Evolutionary conservation across 2,329 filamentous ascomycete genomes (phyloP), one percentile per base, ranked within the genome.

Genomic region (Emmonsiellopsis sp.): DNA sequence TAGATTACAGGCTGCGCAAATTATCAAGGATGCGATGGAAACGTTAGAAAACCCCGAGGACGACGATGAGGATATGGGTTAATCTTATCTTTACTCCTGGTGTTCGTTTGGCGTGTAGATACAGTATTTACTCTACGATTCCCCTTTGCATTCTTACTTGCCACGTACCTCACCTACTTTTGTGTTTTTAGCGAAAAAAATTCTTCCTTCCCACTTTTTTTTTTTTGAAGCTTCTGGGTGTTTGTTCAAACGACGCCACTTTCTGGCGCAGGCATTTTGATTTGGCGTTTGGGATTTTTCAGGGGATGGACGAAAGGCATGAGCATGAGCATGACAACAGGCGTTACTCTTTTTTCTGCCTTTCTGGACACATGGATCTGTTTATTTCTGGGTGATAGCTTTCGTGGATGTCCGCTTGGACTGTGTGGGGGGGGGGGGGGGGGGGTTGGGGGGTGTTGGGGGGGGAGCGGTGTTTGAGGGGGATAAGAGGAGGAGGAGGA

Each of bases 1-100:
- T 13, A 20, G 42, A 55, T 26, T 53, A 40, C 60, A 95, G 91
- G 89, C 92, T 62, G 90, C 89, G 59, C 86, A 88, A 58, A 86
- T 90, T 69, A 96, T 98, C 71, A 98, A 97, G 72, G 90, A 95
- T 68, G 90, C 89, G 15, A 96, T 98, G 74, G 92, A 97, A 74
- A 86, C 85, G 62, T 80, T 97, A 54, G 89, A 95, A 63, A 85
- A 90, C 54, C 85, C 88, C 56, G 79, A 81, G 20, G 77, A 78
- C 13, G 83, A 87, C 51, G 74, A 74, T 57, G 76, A 77, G 43
- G 73, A 76, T 55, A 76, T 76, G 63, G 70, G 72, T 55, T 75
- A 57, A 70, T n/a, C n/a, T 13, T 15, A n/a, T 5, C 13, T 47
- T 47, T 35, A 5, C 26, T 8, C 10, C n/a, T 47, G 20, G 20